A percentile compares a stretch with the other conserved stretches of the same genome.
Evolutionary conservation across 2,329 filamentous ascomycete genomes (phyloP).

Genomic region (Clarireedia hainanense): DNA sequence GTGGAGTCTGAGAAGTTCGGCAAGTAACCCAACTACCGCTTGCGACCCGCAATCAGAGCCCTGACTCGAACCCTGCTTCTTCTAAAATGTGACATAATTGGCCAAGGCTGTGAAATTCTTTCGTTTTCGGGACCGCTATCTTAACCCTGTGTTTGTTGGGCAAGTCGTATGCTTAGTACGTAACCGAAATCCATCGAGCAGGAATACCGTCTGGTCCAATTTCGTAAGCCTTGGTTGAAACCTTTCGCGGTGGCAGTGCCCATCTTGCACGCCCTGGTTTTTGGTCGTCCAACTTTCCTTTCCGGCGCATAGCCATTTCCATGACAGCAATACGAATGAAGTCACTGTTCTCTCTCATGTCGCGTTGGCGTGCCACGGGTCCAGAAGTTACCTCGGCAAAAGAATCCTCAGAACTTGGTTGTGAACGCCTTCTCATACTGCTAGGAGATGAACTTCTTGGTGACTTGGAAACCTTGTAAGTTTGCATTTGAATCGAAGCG

Average conservation of each 20-base stretch:
- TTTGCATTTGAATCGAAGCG: constrained; percentile 65
- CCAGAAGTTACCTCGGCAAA: constrained; percentile 30
- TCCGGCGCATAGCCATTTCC: constrained; percentile 64
- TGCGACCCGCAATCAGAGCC: background rate
- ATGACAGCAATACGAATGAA: constrained; percentile 65
- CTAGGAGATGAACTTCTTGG: constrained; percentile 32
- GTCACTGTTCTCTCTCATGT: constrained; percentile 62
- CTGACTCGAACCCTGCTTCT: background rate
- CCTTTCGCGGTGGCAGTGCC: constrained; percentile 58
- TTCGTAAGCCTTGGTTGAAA: constrained; percentile 44
- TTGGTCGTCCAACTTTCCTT: constrained; percentile 58
- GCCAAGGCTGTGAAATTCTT: background rate
- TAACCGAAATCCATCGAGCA: constrained; percentile 44
- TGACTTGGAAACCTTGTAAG: constrained; percentile 42
- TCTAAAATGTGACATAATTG: background rate
- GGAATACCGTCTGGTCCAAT: constrained; percentile 52
- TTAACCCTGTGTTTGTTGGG: background rate
- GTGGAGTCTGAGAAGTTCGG: constrained; percentile 2
- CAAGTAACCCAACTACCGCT: background rate
- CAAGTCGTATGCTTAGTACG: constrained; percentile 10
- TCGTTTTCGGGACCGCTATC: background rate
- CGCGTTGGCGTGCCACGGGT: constrained; percentile 50
- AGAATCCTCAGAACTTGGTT: constrained; percentile 24
- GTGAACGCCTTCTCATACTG: constrained; percentile 26
- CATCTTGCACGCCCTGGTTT: constrained; percentile 60